Evolutionary conservation across 2,329 filamentous ascomycete species (phyloP).

Genomic region (Drechmeria coniospora): DNA sequence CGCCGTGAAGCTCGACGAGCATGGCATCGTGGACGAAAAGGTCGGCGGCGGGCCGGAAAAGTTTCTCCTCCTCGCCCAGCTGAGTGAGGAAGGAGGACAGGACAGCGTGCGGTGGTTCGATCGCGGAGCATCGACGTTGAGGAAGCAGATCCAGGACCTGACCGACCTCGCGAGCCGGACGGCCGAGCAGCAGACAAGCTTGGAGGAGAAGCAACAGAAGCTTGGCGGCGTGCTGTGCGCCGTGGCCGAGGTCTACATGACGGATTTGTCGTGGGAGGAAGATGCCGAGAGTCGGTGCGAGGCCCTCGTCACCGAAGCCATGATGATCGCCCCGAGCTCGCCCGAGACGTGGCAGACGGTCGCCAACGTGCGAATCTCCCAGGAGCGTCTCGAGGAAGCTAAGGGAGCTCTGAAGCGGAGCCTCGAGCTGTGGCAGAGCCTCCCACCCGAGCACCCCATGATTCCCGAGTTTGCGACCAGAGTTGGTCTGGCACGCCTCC

Average conservation of each 20-base stretch:
- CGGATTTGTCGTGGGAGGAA: constrained; percentile 82
- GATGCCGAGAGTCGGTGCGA: constrained; percentile 87
- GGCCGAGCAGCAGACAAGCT: constrained; percentile 21
- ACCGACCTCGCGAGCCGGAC: constrained; percentile 28
- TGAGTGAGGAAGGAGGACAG: constrained; percentile 55
- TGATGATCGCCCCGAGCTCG: constrained; percentile 64
- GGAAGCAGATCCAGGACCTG: constrained; percentile 52
- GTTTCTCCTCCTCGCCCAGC: constrained; percentile 85
- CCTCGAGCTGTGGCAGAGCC: constrained; percentile 66
- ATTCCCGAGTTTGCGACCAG: constrained; percentile 78
- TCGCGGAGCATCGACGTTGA: constrained; percentile 55
- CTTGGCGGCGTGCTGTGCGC: constrained; percentile 86
- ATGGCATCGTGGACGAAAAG: constrained; percentile 54
- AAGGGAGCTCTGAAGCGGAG: constrained; percentile 63
- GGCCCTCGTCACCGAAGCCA: constrained; percentile 74
- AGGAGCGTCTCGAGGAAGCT: constrained; percentile 65
- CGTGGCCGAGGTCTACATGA: constrained; percentile 97
- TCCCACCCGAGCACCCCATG: constrained; percentile 53
- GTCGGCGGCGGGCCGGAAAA: constrained; percentile 79
- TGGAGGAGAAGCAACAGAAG: constrained; percentile 61
- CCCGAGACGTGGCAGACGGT: constrained; percentile 91
- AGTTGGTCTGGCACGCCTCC: constrained; percentile 66
- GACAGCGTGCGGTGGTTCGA: constrained; percentile 55
- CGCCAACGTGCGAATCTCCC: constrained; percentile 85
- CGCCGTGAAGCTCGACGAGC: constrained; percentile 61